A percentile compares a stretch with the other conserved stretches of the same genome.
phyloP scores from a whole-genome alignment of 805 yeast genomes.

The Yueomyces sinensis region DNA sequence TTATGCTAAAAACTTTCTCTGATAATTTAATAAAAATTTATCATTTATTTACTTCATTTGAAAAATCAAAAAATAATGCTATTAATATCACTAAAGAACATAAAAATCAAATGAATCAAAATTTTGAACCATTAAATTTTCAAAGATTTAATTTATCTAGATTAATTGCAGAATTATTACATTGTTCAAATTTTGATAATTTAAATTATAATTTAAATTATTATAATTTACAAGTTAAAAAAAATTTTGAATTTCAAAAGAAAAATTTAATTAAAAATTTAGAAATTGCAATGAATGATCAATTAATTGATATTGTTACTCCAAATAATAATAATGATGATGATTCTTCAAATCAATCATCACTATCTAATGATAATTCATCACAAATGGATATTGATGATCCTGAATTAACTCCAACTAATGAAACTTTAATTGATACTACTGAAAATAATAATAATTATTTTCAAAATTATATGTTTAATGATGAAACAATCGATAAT shows the following conservation, averaged over 20 bases:
- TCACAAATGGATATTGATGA: neutral
- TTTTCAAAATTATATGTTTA: neutral
- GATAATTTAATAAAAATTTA: constrained; percentile 30
- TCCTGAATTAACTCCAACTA: neutral
- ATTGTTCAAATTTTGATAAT: constrained; percentile 96
- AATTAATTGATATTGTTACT: constrained; percentile 3
- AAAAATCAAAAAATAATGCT: constrained; percentile 7
- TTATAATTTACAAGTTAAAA: constrained; percentile 46
- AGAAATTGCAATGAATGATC: neutral
- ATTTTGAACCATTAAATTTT: constrained; percentile 65
- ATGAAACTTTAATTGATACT: neutral
- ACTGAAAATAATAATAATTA: constrained; percentile 1
- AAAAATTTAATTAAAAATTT: too few species aligned
- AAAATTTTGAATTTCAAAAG: constrained; percentile 50
- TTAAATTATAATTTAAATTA: constrained; percentile 67
- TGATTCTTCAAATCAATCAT: neutral
- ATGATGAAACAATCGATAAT: neutral
- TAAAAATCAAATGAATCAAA: constrained; percentile 47
- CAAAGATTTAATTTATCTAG: constrained; percentile 85
- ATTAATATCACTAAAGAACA: constrained; percentile 13
- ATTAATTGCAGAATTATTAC: constrained; percentile 80
- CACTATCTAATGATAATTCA: too few species aligned
- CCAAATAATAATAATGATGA: neutral
- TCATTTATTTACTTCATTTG: neutral
- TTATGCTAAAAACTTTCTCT: constrained; percentile 51